phyloP scores from a whole-genome alignment of 2,329 filamentous ascomycete genomes.

The Neophaeococcomyces mojaviensis region DNA sequence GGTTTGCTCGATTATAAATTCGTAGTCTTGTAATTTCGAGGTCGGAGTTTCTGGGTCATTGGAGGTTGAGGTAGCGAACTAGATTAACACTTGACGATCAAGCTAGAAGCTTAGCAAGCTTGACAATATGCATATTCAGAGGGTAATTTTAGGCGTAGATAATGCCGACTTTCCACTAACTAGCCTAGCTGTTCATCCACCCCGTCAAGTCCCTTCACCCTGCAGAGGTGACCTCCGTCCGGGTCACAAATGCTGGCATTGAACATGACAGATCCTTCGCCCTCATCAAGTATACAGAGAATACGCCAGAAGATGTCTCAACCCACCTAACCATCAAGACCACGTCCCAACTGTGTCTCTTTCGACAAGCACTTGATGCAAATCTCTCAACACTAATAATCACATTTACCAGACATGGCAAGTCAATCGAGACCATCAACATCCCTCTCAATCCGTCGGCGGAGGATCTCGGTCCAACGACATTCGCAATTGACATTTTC shows the following conservation, averaged over 20 bases:
- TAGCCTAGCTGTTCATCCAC: slow-evolving; percentile 12
- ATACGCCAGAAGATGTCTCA: not conserved
- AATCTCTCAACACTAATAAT: not conserved
- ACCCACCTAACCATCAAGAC: slow-evolving; percentile 11
- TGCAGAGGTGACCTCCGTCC: slow-evolving; percentile 3
- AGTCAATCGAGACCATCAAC: not conserved
- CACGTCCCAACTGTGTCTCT: slow-evolving; percentile 10
- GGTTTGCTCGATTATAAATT: too few relatives aligned
- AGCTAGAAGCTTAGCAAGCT: too few relatives aligned
- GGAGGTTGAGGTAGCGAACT: too few relatives aligned
- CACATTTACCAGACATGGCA: not conserved
- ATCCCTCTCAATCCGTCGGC: not conserved
- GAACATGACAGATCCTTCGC: slow-evolving; percentile 10
- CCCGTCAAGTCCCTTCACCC: slow-evolving; percentile 10
- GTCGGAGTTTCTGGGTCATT: too few relatives aligned
- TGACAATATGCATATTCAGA: too few relatives aligned
- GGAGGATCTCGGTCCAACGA: not conserved
- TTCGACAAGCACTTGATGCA: slow-evolving; percentile 5
- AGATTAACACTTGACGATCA: too few relatives aligned
- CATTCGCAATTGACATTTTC: slow-evolving; percentile 5
- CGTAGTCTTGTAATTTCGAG: too few relatives aligned
- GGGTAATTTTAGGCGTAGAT: too few relatives aligned
- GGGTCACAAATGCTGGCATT: slow-evolving; percentile 6
- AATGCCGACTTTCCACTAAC: too few relatives aligned
- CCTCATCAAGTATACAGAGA: slow-evolving; percentile 6